Base-by-base conservation (phyloP, 768 basidiomycete genomes). In the Boletus coccyginus region DNA sequence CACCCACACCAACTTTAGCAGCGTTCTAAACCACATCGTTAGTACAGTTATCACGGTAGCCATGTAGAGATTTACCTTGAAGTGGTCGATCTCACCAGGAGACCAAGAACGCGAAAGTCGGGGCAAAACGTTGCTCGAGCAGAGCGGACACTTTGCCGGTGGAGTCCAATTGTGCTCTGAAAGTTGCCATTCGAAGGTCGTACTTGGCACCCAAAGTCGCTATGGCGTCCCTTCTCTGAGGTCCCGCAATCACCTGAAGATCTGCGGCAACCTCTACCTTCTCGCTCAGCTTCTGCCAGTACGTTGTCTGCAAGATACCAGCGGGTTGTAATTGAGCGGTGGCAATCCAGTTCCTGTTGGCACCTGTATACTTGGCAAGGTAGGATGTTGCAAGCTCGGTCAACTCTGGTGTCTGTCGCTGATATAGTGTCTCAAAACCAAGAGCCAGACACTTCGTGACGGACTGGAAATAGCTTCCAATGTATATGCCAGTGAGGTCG, bases 221-320 rank as follows among this genome's bases (percentile, higher is more conserved):
- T 47, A 95, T 76, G 12, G 95, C 97, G 68, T 96, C 95, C 64
- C 96, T 80, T 66, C 92, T 87, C 53, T 79, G 78, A 9, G 90
- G 88, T 19, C 86, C 81, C 32, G 89, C 88, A 53, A 94, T 78
- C 40, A 95, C 72, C 69, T 93, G 87, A 55, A 99, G 74, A 64
- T 98, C 96, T 33, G 94, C 93, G 33, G 93, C 96, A n/a, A 95
- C 94, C 59, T 98, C 97, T 13, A 99, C 90, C 74, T 96, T 94
- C 55, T 96, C 92, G 71, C 88, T 88, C 57, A 99, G 75, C 70
- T 92, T 94, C 61, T 98, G 94, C 90, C 93, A 97, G 73, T 98
- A 99, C 10, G 93, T 95, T 31, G 94, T 85, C 73, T 94, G 90
- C 27, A 97, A 66, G 47, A 92, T 81, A 24, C 95, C 93, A 16